Conservation (phyloP, 352 stramenopile genomes). For the Pythium myriotylum region DNA sequence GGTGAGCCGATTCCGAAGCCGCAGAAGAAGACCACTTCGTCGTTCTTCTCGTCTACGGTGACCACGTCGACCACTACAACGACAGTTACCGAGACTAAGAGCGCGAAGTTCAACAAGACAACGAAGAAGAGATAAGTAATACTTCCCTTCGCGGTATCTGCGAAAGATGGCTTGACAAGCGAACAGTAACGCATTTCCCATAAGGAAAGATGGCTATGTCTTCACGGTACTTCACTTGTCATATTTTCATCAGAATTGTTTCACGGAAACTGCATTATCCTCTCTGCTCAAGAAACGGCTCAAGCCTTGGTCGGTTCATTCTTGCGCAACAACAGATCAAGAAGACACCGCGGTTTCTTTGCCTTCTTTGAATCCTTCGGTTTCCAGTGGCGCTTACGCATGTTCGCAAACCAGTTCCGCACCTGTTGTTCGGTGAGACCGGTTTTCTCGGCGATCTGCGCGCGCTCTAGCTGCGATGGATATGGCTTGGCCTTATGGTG, state of each 20-base stretch:
- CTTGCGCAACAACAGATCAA: conserved; percentile 80
- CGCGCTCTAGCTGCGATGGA: conserved; percentile 61
- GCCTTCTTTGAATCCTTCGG: conserved; percentile 50
- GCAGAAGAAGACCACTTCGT: conserved; percentile 27
- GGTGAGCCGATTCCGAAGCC: conserved; percentile 67
- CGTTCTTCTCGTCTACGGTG: conserved; percentile 16
- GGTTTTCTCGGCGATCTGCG: conserved; percentile 67
- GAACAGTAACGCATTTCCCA: not conserved
- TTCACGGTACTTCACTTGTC: not conserved
- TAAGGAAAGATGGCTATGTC: not conserved
- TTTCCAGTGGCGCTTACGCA: conserved; percentile 90
- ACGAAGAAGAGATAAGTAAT: conserved; percentile 54
- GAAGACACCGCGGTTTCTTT: conserved; percentile 79
- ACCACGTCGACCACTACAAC: conserved; percentile 33
- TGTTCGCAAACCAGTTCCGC: conserved; percentile 90
- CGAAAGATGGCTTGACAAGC: not conserved
- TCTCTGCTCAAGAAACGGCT: not conserved
- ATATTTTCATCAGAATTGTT: conserved; percentile 2
- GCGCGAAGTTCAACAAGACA: conserved; percentile 78
- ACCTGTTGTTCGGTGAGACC: conserved; percentile 81
- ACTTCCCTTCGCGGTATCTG: no score
- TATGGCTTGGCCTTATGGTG: conserved; percentile 87
- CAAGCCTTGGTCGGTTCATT: conserved; percentile 35
- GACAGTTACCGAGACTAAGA: conserved; percentile 43
- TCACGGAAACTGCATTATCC: not conserved